These are phyloP conservation scores for Periconia macrospinosa DNA, from an alignment of 2,329 filamentous ascomycete genomes.

Conservation along the genomic window DNA sequence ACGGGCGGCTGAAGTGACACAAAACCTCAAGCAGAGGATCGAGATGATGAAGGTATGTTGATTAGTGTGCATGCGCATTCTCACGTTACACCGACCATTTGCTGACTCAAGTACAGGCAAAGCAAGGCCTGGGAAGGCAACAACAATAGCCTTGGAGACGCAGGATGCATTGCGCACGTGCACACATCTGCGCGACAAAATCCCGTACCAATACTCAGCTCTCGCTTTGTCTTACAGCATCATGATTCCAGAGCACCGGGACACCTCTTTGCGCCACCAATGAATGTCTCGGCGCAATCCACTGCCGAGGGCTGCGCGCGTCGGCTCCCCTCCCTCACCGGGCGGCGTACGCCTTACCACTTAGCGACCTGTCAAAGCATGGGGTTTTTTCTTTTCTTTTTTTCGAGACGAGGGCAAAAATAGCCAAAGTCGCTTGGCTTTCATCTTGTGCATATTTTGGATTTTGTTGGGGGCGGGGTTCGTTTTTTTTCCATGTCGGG, in stretches of 20 bases:
- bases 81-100: background rate
- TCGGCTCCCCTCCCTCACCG: no score
- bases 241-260: background rate
- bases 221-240: no score
- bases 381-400: no score
- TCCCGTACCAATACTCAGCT: background rate
- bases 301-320: background rate
- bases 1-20: constrained; percentile 94
- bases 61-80: background rate
- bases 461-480: no score
- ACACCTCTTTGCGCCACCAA: background rate
- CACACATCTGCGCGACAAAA: background rate
- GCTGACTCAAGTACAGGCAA: constrained; percentile 34
- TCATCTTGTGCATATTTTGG: background rate
- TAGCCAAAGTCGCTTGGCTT: background rate
- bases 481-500: background rate
- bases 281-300: background rate
- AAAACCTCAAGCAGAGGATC: constrained; percentile 94
- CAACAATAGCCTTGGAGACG: constrained; percentile 17
- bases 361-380: no score
- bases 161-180: constrained; percentile 1
- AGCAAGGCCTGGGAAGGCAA: constrained; percentile 41
- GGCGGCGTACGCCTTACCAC: no score
- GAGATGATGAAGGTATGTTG: constrained; percentile 88
- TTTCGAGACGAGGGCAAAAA: no score